These are phyloP conservation scores for Phialocephala sp. DNA, from an alignment of 2,329 filamentous ascomycete genomes.

Conservation along the genomic window DNA sequence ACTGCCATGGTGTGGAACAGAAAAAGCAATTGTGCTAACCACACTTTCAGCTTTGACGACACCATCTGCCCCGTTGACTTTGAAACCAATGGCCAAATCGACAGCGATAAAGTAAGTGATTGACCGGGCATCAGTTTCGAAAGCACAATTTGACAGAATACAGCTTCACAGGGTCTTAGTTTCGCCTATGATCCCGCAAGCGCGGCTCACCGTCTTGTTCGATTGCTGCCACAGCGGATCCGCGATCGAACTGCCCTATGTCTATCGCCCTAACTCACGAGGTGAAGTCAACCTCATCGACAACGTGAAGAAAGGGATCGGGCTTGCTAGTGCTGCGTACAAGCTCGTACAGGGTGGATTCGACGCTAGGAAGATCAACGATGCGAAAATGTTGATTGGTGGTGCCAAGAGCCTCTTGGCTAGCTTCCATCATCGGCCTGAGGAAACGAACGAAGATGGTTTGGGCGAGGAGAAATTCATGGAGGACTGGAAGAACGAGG, in stretches of 20 bases:
- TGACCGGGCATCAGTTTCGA: not conserved
- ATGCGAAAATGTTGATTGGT: constrained; percentile 57
- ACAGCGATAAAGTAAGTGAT: constrained; percentile 52
- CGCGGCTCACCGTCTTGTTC: constrained; percentile 60
- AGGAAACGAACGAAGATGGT: constrained; percentile 48
- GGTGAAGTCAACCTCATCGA: constrained; percentile 62
- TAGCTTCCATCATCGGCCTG: constrained; percentile 53
- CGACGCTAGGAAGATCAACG: constrained; percentile 50
- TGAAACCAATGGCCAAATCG: constrained; percentile 57
- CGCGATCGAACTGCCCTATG: constrained; percentile 62
- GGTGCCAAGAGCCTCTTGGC: constrained; percentile 61
- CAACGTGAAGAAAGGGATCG: constrained; percentile 57
- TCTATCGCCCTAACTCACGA: constrained; percentile 61
- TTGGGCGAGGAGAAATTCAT: constrained; percentile 52
- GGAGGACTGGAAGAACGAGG: constrained; percentile 48
- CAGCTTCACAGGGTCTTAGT: constrained; percentile 58
- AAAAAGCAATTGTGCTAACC: constrained; percentile 45
- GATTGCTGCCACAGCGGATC: constrained; percentile 68
- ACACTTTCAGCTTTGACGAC: constrained; percentile 47
- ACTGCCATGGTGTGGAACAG: not conserved
- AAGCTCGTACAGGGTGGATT: constrained; percentile 58
- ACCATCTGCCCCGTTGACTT: constrained; percentile 61
- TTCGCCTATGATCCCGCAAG: constrained; percentile 54
- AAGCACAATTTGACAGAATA: not conserved
- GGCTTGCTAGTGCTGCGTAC: constrained; percentile 54